Conservation (phyloP, 768 basidiomycete genomes). For the Chalciporus piperatus region DNA sequence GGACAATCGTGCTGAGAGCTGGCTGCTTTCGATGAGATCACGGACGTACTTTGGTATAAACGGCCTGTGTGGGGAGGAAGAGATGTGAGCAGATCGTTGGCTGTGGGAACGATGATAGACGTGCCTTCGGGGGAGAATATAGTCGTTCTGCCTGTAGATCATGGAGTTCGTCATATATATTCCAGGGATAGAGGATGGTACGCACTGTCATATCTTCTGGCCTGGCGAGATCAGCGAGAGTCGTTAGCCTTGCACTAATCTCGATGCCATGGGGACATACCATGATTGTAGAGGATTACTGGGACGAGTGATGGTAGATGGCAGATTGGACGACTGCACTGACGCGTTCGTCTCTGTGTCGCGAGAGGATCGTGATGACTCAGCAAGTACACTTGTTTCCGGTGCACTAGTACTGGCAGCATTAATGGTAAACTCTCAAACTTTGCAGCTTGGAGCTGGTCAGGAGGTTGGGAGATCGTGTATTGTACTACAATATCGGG, state of each 20-base stretch:
- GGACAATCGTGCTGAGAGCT: constrained; percentile 4
- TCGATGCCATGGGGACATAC: constrained; percentile 30
- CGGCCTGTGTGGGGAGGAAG: constrained; percentile 71
- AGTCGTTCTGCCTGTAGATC: constrained; percentile 79
- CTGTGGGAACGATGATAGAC: constrained; percentile 16
- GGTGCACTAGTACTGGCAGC: too few relatives aligned
- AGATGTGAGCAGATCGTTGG: constrained; percentile 8
- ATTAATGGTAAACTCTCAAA: constrained; percentile 53
- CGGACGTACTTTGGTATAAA: constrained; percentile 84
- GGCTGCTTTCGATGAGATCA: neutral
- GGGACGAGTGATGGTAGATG: neutral
- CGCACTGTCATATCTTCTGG: constrained; percentile 94
- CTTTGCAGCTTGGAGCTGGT: constrained; percentile 84
- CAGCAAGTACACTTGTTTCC: neutral
- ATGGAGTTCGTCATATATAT: constrained; percentile 19
- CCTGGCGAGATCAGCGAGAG: constrained; percentile 36
- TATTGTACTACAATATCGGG: constrained; percentile 89
- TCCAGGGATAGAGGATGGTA: constrained; percentile 14
- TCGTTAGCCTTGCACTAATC: neutral
- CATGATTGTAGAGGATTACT: constrained; percentile 37
- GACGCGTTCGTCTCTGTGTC: constrained; percentile 31
- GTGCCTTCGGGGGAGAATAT: constrained; percentile 98
- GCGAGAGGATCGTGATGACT: neutral
- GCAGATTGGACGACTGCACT: constrained; percentile 5
- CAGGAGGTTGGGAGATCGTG: constrained; percentile 97